Conservation (phyloP, 495 filamentous ascomycete genomes). For the Neurospora sp. region DNA sequence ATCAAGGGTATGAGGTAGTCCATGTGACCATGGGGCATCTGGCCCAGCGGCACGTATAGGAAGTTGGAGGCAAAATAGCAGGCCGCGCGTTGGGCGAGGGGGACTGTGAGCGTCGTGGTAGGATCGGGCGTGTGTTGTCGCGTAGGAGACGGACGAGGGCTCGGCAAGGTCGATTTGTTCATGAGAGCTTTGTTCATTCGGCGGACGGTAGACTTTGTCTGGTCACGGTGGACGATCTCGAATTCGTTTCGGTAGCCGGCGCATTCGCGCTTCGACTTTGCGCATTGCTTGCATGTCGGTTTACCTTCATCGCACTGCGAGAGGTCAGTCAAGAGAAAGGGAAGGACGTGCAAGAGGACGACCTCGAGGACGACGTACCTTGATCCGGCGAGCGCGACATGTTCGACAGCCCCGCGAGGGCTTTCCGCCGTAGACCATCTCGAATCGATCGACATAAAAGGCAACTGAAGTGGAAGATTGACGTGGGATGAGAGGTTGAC, state of each 20-base stretch:
- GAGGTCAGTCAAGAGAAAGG: not conserved
- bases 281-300: slow-evolving; percentile 57
- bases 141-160: not conserved
- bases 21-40: slow-evolving; percentile 37
- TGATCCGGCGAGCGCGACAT: slow-evolving; percentile 58
- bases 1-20: slow-evolving; percentile 47
- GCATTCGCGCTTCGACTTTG: slow-evolving; percentile 53
- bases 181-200: slow-evolving; percentile 28
- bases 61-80: slow-evolving; percentile 47
- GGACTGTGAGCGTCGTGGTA: slow-evolving; percentile 15
- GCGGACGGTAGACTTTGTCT: slow-evolving; percentile 47
- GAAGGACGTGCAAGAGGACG: not conserved
- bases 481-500: not conserved
- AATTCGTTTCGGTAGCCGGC: slow-evolving; percentile 57
- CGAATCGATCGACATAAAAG: not conserved
- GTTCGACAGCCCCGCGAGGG: slow-evolving; percentile 63
- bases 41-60: slow-evolving; percentile 35
- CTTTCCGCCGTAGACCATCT: slow-evolving; percentile 66
- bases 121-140: slow-evolving; percentile 1
- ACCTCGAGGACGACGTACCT: slow-evolving; percentile 36
- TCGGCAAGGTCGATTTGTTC: slow-evolving; percentile 7
- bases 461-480: not conserved
- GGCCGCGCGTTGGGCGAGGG: slow-evolving; percentile 38
- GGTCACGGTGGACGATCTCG: slow-evolving; percentile 57
- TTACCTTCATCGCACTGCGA: slow-evolving; percentile 55